phyloP scores from a whole-genome alignment of 2,329 filamentous ascomycete genomes.

The Diaporthe nobilis region DNA sequence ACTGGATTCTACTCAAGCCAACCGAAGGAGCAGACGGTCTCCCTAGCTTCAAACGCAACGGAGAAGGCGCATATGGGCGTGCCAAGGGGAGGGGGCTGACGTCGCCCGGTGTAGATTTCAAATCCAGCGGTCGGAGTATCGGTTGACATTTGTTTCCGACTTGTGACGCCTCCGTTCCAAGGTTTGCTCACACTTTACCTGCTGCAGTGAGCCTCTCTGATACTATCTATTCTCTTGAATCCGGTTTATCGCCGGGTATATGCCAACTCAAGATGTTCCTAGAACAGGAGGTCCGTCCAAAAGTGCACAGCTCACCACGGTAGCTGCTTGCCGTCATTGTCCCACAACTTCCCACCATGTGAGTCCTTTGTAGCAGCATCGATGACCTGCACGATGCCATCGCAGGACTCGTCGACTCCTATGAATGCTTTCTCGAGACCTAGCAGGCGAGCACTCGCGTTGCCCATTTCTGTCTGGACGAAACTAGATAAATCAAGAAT shows the following conservation, averaged over 20 bases:
- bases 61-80: background rate
- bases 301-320: background rate
- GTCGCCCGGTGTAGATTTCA: too few species aligned
- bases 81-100: background rate
- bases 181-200: too few species aligned
- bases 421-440: constrained; percentile 17
- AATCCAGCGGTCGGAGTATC: too few species aligned
- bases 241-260: background rate
- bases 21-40: background rate
- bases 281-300: background rate
- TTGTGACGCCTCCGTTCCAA: too few species aligned
- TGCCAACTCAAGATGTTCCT: too few species aligned
- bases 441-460: constrained; percentile 7
- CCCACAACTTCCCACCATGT: constrained; percentile 16
- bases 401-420: constrained; percentile 11
- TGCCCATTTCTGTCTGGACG: constrained; percentile 45
- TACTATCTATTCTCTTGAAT: background rate
- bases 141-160: background rate
- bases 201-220: too few species aligned
- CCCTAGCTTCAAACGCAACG: background rate
- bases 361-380: constrained; percentile 31
- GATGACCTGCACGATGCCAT: constrained; percentile 23
- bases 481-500: background rate
- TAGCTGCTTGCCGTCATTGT: background rate
- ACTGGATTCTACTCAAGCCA: background rate